Evolutionary conservation across 805 yeast genomes (phyloP).

Genomic region (Lachancea meyersii): DNA sequence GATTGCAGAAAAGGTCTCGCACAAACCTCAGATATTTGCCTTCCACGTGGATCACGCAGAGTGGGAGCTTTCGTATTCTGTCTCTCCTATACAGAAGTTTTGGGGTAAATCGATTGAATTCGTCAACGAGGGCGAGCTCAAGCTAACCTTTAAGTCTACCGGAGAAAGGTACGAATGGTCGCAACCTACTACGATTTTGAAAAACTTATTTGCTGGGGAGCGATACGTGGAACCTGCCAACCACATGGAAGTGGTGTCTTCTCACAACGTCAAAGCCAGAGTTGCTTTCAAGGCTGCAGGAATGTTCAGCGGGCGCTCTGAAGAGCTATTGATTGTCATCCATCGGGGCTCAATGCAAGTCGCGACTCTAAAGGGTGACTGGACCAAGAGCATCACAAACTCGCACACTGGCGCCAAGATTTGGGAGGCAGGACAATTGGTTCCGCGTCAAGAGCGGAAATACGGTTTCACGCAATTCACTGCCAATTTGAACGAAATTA

Average conservation of each 20-base stretch:
- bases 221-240: slow-evolving; percentile 85
- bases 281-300: slow-evolving; percentile 74
- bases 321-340: slow-evolving; percentile 44
- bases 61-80: slow-evolving; percentile 66
- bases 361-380: slow-evolving; percentile 51
- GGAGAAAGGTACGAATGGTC: slow-evolving; percentile 73
- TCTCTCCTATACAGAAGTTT: slow-evolving; percentile 76
- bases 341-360: slow-evolving; percentile 16
- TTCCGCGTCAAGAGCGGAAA: slow-evolving; percentile 51
- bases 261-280: slow-evolving; percentile 61
- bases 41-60: slow-evolving; percentile 60
- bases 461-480: slow-evolving; percentile 86
- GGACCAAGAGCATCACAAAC: slow-evolving; percentile 67
- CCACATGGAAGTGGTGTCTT: slow-evolving; percentile 56
- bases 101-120: slow-evolving; percentile 94
- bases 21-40: slow-evolving; percentile 79
- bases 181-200: slow-evolving; percentile 75
- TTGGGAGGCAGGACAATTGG: slow-evolving; percentile 68
- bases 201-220: slow-evolving; percentile 91
- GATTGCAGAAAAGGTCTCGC: slow-evolving; percentile 79
- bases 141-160: slow-evolving; percentile 47
- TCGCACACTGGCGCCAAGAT: slow-evolving; percentile 34
- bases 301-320: slow-evolving; percentile 80
- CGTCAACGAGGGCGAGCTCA: slow-evolving; percentile 63
- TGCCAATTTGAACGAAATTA: slow-evolving; percentile 73